A percentile compares a stretch with the other conserved stretches of the same genome.
Evolutionary conservation across 108 stramenopile genomes (phyloP).

Genomic region (Nitzschia inconspicua): DNA sequence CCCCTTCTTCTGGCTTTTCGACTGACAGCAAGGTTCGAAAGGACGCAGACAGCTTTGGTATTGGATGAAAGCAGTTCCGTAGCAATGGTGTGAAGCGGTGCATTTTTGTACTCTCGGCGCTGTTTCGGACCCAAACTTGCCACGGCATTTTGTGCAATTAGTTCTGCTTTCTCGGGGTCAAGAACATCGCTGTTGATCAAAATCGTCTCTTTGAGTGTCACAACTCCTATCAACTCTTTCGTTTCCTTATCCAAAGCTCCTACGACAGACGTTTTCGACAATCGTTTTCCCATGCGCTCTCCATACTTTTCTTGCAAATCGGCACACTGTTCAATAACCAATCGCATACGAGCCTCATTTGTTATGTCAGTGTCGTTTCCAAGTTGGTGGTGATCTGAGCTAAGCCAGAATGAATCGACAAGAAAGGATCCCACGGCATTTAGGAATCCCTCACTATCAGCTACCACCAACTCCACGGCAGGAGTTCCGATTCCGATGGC

Average conservation of each 20-base stretch:
- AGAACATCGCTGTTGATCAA: conserved; percentile 38
- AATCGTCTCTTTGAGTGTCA: conserved; percentile 46
- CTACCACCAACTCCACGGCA: conserved; percentile 12
- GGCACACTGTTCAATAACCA: conserved; percentile 38
- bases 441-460: conserved; percentile 18
- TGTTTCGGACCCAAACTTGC: conserved; percentile 61
- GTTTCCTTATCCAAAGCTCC: conserved; percentile 25
- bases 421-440: conserved; percentile 46
- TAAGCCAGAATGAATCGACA: conserved; percentile 60
- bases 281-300: conserved; percentile 52
- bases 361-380: conserved; percentile 10
- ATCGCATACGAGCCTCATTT: conserved; percentile 14
- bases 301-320: conserved; percentile 62
- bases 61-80: conserved; percentile 43
- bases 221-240: conserved; percentile 46
- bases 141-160: conserved; percentile 45
- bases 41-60: conserved; percentile 39
- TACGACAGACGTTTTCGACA: conserved; percentile 41
- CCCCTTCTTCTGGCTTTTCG: conserved; percentile 49
- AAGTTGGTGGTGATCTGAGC: conserved; percentile 35
- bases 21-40: conserved; percentile 63
- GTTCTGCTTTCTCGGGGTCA: conserved; percentile 41
- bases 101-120: conserved; percentile 59
- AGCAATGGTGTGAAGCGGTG: conserved; percentile 39
- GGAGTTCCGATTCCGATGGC: background rate